Conservation (phyloP, 2,329 filamentous ascomycete species). For the Fusarium sp. region DNA sequence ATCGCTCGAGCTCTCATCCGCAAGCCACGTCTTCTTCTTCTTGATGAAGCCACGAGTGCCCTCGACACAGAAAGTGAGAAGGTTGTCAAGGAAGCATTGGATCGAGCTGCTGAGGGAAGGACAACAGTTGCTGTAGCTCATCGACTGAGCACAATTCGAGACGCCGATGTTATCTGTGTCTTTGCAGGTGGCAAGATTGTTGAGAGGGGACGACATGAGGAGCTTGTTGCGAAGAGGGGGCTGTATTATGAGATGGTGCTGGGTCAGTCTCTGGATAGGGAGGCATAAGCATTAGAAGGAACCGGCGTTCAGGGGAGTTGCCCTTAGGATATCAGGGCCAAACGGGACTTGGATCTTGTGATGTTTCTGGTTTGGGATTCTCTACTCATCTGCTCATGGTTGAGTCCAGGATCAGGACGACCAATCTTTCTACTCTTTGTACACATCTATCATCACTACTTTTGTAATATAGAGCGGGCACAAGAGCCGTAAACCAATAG, state of each 20-base stretch:
- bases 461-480: background rate
- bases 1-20: conserved; percentile 78
- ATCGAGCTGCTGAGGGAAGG: conserved; percentile 53
- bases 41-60: conserved; percentile 76
- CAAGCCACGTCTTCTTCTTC: conserved; percentile 71
- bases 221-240: conserved; percentile 61
- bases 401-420: background rate
- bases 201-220: conserved; percentile 70
- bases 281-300: conserved; percentile 30
- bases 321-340: background rate
- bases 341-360: background rate
- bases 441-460: background rate
- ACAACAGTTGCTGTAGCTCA: conserved; percentile 75
- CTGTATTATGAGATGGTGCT: conserved; percentile 66
- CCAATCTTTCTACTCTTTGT: background rate
- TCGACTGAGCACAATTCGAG: conserved; percentile 63
- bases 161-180: conserved; percentile 72
- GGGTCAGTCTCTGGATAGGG: conserved; percentile 54
- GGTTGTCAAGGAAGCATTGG: conserved; percentile 71
- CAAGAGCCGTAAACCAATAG: background rate
- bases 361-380: background rate
- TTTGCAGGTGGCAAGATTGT: conserved; percentile 60
- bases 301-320: background rate
- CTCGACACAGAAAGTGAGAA: conserved; percentile 75
- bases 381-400: background rate